A percentile compares a stretch with the other conserved stretches of the same genome.
phyloP scores from a whole-genome alignment of 371 early-diverging fungal species.

The Lichtheimia ornata region DNA sequence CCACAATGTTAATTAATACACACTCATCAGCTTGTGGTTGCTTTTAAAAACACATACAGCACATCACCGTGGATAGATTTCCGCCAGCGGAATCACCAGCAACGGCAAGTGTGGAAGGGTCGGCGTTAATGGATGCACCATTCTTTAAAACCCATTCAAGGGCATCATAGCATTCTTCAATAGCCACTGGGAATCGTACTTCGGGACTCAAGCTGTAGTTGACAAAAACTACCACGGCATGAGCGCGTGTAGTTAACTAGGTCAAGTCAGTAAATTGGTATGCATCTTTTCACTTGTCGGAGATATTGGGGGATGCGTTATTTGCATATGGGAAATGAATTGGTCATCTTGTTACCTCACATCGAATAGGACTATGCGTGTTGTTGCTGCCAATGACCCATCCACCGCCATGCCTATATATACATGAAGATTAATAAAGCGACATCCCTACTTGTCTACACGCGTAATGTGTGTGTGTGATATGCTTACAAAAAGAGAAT shows the following conservation, averaged over 20 bases:
- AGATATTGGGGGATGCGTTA: not conserved
- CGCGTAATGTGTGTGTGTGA: not conserved
- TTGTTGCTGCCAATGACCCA: constrained; percentile 5
- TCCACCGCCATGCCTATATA: constrained; percentile 23
- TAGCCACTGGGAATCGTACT: constrained; percentile 30
- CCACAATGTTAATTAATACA: not conserved
- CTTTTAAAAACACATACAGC: constrained; percentile 4
- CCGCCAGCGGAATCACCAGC: constrained; percentile 41
- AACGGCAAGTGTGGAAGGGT: constrained; percentile 25
- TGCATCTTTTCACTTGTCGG: not conserved
- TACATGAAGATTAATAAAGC: too few relatives aligned
- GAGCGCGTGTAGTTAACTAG: constrained; percentile 11
- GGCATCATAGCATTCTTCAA: constrained; percentile 33
- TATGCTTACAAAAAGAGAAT: constrained; percentile 17
- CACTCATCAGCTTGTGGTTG: not conserved
- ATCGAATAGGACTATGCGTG: constrained; percentile 1
- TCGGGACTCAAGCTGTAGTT: constrained; percentile 30
- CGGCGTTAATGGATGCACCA: constrained; percentile 16
- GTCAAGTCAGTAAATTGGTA: not conserved
- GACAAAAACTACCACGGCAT: constrained; percentile 24
- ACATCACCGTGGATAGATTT: constrained; percentile 27
- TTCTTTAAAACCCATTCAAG: constrained; percentile 27
- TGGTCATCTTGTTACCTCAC: constrained; percentile 2
- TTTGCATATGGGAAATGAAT: not conserved
- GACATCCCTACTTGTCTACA: not conserved